Evolutionary conservation across 108 stramenopile species (phyloP).

Genomic region (Bacterosira constricta): DNA sequence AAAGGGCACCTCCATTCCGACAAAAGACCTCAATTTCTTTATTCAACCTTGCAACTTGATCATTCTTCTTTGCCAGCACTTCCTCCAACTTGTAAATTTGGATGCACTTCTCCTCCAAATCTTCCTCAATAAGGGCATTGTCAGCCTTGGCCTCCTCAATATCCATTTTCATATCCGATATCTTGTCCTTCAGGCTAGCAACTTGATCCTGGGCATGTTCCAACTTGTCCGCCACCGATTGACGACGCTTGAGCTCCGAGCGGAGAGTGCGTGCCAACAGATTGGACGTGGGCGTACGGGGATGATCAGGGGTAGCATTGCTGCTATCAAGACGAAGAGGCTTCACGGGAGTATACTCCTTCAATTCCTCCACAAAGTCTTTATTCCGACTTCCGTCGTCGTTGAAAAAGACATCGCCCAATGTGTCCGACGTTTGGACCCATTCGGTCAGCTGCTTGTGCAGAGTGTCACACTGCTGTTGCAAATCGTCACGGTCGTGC

Average conservation of each 20-base stretch:
- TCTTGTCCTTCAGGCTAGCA: conserved; percentile 20
- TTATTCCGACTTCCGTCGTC: conserved; percentile 20
- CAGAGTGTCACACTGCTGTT: conserved; percentile 25
- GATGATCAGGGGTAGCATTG: neutral
- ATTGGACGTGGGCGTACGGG: conserved; percentile 25
- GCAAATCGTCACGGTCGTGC: conserved; percentile 35
- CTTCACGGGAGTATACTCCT: conserved; percentile 28
- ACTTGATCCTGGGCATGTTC: conserved; percentile 19
- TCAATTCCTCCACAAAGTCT: conserved; percentile 15
- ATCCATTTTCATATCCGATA: conserved; percentile 44
- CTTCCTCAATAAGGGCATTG: conserved; percentile 45
- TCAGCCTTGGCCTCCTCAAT: conserved; percentile 50
- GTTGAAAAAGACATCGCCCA: conserved; percentile 6
- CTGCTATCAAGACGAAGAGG: neutral
- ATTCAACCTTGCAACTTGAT: conserved; percentile 19
- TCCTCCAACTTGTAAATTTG: conserved; percentile 26
- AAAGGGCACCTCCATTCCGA: neutral
- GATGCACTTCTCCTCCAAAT: conserved; percentile 34
- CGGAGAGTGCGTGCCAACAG: conserved; percentile 39
- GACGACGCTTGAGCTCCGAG: conserved; percentile 34
- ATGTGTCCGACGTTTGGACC: conserved; percentile 12
- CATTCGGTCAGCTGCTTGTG: conserved; percentile 27
- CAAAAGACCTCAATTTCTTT: conserved; percentile 29
- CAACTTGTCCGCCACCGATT: conserved; percentile 11
- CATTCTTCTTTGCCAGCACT: conserved; percentile 17